Conservation (phyloP, 2,329 filamentous ascomycete genomes). For the Claviceps purpurea region DNA sequence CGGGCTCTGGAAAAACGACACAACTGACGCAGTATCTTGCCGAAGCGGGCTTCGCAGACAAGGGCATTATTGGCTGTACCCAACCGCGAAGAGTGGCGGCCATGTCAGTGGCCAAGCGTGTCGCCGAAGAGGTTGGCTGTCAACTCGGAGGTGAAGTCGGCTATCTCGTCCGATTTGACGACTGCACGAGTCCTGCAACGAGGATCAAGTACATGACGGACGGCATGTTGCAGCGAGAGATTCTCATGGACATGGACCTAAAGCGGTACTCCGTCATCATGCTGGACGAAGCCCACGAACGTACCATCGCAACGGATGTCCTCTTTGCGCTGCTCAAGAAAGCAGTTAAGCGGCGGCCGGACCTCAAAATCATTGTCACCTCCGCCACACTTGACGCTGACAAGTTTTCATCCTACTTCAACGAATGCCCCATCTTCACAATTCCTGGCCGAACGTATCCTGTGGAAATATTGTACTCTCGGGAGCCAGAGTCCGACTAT, state of each 20-base stretch:
- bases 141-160: slow-evolving; percentile 84
- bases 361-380: slow-evolving; percentile 91
- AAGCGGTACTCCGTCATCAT: slow-evolving; percentile 92
- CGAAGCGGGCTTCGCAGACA: slow-evolving; percentile 77
- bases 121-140: slow-evolving; percentile 89
- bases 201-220: slow-evolving; percentile 99
- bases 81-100: slow-evolving; percentile 94
- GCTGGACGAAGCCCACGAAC: slow-evolving; percentile 95
- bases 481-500: slow-evolving; percentile 92
- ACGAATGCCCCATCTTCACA: slow-evolving; percentile 89
- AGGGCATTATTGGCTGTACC: slow-evolving; percentile 88
- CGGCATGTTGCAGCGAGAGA: slow-evolving; percentile 92
- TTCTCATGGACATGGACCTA: slow-evolving; percentile 80
- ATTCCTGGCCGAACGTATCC: slow-evolving; percentile 93
- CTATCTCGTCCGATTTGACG: slow-evolving; percentile 95
- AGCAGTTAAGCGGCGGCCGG: slow-evolving; percentile 69
- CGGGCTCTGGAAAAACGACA: slow-evolving; percentile 93
- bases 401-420: slow-evolving; percentile 94
- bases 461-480: slow-evolving; percentile 89
- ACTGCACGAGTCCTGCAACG: slow-evolving; percentile 75
- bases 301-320: slow-evolving; percentile 91
- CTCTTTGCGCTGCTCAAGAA: slow-evolving; percentile 92
- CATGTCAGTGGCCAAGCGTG: slow-evolving; percentile 95
- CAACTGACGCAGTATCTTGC: slow-evolving; percentile 92
- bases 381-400: slow-evolving; percentile 94